These are phyloP conservation scores for Wickerhamiella nectarea DNA, from an alignment of 805 yeast species.

Conservation along the genomic window DNA sequence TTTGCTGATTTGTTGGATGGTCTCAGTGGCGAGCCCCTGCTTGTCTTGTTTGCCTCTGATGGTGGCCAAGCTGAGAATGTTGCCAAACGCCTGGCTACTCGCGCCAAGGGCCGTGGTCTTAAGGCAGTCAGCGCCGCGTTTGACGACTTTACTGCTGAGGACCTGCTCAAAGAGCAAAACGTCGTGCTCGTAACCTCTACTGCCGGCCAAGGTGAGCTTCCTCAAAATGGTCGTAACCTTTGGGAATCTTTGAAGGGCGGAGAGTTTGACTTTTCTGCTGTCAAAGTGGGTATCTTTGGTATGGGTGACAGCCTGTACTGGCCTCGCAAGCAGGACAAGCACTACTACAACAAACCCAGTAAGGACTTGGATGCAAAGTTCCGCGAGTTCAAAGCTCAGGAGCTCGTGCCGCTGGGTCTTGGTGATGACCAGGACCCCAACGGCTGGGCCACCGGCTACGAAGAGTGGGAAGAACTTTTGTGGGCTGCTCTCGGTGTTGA, in stretches of 20 bases:
- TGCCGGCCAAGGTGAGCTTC: conserved; percentile 80
- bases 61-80: conserved; percentile 78
- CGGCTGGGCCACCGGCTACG: conserved; percentile 85
- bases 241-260: conserved; percentile 58
- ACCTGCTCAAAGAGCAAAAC: conserved; percentile 54
- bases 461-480: conserved; percentile 66
- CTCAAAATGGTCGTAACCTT: conserved; percentile 62
- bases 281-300: conserved; percentile 54
- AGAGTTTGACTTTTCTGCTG: conserved; percentile 50
- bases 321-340: conserved; percentile 94
- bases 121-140: conserved; percentile 51
- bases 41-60: conserved; percentile 78
- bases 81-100: conserved; percentile 64
- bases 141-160: conserved; percentile 64
- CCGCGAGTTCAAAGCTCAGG: conserved; percentile 56
- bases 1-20: conserved; percentile 68
- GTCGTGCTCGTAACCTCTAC: conserved; percentile 60
- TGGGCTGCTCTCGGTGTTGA: conserved; percentile 90
- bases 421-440: conserved; percentile 98
- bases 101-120: conserved; percentile 69
- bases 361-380: conserved; percentile 57
- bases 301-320: conserved; percentile 79
- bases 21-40: conserved; percentile 80
- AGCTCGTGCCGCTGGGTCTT: conserved; percentile 60
- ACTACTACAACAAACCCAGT: conserved; percentile 85